These are phyloP conservation scores for Stagonosporopsis rhizophila DNA, from an alignment of 2,329 filamentous ascomycete genomes.

Conservation along the genomic window DNA sequence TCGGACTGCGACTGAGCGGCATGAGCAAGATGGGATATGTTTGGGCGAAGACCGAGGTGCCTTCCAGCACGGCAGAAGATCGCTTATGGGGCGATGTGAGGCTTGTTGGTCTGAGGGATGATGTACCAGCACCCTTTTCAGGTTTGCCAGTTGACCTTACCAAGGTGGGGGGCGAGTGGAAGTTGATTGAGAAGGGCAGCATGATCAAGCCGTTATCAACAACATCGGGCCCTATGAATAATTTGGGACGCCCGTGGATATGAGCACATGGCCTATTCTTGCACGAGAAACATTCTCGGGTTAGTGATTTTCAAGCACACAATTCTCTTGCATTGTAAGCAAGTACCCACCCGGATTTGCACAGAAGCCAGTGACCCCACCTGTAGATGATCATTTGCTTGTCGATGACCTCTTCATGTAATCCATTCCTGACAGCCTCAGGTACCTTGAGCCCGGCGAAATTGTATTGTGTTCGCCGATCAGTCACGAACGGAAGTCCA, in stretches of 20 bases:
- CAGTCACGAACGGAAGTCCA: not conserved
- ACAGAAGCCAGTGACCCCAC: not conserved
- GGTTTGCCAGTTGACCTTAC: slow-evolving; percentile 14
- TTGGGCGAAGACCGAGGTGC: slow-evolving; percentile 22
- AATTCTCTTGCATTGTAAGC: not conserved
- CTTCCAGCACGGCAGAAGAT: not conserved
- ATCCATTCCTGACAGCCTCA: not conserved
- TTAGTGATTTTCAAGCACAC: not conserved
- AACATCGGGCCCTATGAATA: not conserved
- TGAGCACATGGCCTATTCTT: not conserved
- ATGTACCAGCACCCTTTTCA: slow-evolving; percentile 32
- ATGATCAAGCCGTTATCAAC: slow-evolving; percentile 19
- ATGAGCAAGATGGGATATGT: slow-evolving; percentile 36
- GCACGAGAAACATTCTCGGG: not conserved
- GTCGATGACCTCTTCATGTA: not conserved
- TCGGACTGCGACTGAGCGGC: slow-evolving; percentile 36
- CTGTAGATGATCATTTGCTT: not conserved
- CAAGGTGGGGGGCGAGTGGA: slow-evolving; percentile 22
- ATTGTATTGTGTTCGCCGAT: not conserved
- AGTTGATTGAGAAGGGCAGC: slow-evolving; percentile 30
- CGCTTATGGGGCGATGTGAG: slow-evolving; percentile 32
- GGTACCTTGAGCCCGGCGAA: not conserved
- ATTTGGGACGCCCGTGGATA: slow-evolving; percentile 1
- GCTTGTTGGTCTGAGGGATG: slow-evolving; percentile 28
- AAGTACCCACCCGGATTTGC: not conserved